These are phyloP conservation scores for Batrachochytrium dendrobatidis DNA, from an alignment of 371 early-diverging fungal species.

Conservation along the genomic window DNA sequence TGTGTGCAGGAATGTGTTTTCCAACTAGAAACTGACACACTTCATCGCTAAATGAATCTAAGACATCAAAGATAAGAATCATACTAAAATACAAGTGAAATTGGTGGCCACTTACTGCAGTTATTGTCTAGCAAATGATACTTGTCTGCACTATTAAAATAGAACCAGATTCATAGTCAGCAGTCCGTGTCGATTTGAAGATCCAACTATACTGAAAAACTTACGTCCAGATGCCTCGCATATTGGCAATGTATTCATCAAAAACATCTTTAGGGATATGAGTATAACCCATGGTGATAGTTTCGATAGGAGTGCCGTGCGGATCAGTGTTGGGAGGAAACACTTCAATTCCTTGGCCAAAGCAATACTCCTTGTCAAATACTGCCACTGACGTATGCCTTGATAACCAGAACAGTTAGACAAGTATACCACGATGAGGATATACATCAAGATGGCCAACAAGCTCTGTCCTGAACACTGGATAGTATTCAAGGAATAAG, in stretches of 20 bases:
- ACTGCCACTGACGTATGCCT: conserved; percentile 88
- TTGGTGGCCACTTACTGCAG: conserved; percentile 45
- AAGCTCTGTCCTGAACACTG: not conserved
- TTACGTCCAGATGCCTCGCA: conserved; percentile 56
- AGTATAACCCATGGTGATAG: conserved; percentile 75
- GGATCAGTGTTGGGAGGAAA: conserved; percentile 47
- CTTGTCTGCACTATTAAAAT: conserved; percentile 51
- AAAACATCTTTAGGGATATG: conserved; percentile 71
- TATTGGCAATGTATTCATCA: conserved; percentile 44
- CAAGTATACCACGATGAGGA: not conserved
- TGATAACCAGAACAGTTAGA: conserved; percentile 7
- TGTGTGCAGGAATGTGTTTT: conserved; percentile 63
- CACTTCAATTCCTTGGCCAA: conserved; percentile 51
- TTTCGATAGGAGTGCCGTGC: conserved; percentile 65
- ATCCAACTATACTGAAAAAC: not conserved
- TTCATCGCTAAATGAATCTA: conserved; percentile 29
- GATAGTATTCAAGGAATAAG: too few relatives aligned
- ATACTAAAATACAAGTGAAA: conserved; percentile 1
- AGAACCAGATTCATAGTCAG: conserved; percentile 1
- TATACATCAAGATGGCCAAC: not conserved
- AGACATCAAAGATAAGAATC: not conserved
- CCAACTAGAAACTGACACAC: conserved; percentile 77
- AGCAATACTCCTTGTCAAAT: conserved; percentile 79
- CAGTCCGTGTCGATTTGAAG: not conserved
- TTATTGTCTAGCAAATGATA: conserved; percentile 88